Evolutionary conservation across 2,329 filamentous ascomycete genomes (phyloP).

Genomic region (Fusarium tricinctum): DNA sequence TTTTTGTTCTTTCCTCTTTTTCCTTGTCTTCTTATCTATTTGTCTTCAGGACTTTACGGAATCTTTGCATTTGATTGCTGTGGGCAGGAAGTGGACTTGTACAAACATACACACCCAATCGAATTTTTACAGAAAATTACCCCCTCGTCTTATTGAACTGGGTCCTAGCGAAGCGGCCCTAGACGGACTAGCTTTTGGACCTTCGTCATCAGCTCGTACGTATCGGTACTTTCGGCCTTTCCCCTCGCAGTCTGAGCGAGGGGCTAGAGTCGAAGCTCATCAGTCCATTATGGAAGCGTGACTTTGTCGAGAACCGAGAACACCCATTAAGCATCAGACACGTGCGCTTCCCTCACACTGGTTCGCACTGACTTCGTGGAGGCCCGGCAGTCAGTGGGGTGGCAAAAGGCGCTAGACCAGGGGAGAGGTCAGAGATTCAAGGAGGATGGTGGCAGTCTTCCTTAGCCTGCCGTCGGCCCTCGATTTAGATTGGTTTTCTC

Average conservation of each 20-base stretch:
- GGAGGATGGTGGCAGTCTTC: conserved; percentile 35
- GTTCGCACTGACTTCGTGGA: conserved; percentile 35
- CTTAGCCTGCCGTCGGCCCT: conserved; percentile 50
- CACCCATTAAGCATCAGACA: conserved; percentile 55
- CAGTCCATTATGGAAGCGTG: conserved; percentile 38
- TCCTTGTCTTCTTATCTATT: conserved; percentile 9
- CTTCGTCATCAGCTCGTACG: conserved; percentile 36
- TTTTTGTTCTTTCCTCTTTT: conserved; percentile 16
- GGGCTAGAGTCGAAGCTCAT: conserved; percentile 34
- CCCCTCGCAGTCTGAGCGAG: conserved; percentile 22
- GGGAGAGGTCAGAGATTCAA: conserved; percentile 37
- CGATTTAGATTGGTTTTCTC: conserved; percentile 53
- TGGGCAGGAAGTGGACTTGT: conserved; percentile 49
- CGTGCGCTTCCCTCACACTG: conserved; percentile 49
- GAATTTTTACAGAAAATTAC: conserved; percentile 44
- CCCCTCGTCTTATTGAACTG: conserved; percentile 35
- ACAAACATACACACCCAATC: conserved; percentile 50
- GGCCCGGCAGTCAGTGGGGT: conserved; percentile 42
- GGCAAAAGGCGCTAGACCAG: conserved; percentile 43
- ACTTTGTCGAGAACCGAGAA: conserved; percentile 38
- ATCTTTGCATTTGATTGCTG: conserved; percentile 42
- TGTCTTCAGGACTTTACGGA: conserved; percentile 21
- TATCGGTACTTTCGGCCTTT: conserved; percentile 22
- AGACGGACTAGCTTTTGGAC: conserved; percentile 44
- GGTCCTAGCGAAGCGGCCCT: conserved; percentile 40